Base-by-base conservation (phyloP, 495 filamentous ascomycete genomes). In the Trichoderma reesei region DNA sequence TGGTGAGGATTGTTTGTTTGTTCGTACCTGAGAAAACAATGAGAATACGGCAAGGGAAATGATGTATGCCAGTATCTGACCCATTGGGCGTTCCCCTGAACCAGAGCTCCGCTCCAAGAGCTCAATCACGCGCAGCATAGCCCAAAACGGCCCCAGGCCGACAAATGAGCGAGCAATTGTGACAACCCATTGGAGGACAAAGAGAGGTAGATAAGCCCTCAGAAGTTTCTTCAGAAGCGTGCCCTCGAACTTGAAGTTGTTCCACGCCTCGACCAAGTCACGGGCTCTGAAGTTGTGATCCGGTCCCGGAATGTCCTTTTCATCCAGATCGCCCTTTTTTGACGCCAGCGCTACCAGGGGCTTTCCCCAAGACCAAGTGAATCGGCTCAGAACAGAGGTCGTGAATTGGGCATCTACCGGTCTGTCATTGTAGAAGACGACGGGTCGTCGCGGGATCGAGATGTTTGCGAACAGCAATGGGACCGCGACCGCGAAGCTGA, bases 141-240 rank as follows among this genome's bases (percentile, higher is more conserved):
- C 84, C 62, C 87, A 80, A 67, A 91, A 89, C 1, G 90, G 90
- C 0, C 82, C 82, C 63, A 91, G 89, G 48, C 82, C 83, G 3
- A 86, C 70, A 36, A 87, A 70, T 5, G 83, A 82, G 39, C 77
- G 75, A 6, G 80, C 33, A 0, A 85, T 26, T 3, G 82, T 84
- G 14, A 90, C 70, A 14, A 71, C 20, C 66, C 78, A 82, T 68
- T 91, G 88, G 7, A 82, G 44, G 0, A 77, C 51, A 38, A 92
- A 75, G 0, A 76, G 69, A 14, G 71, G 68, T 66, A 78, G 80
- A 69, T 92, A 84, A 13, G 79, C 79, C 7, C 76, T 46, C 1
- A 87, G 67, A 8, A 92, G 66, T 8, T 81, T 80, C 48, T 83
- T 76, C 85, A 88, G 90, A 3, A 91, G 76, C 36, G 74, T 79